Conservation (phyloP, 805 yeast genomes). For the Candida saitoana region DNA sequence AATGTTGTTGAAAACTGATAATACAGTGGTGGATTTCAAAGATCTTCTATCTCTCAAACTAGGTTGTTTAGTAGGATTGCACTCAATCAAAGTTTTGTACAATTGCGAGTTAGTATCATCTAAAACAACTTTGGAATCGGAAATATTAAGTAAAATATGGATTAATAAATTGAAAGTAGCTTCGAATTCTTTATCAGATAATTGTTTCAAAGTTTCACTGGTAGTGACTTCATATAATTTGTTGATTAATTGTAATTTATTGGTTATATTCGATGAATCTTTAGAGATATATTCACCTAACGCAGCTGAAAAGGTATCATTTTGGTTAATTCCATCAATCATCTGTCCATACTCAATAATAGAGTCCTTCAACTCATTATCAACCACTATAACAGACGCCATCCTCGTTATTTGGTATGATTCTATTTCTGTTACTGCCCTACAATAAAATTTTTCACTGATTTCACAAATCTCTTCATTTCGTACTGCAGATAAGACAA, state of each 20-base stretch:
- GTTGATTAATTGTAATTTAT: conserved; percentile 26
- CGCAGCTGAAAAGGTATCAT: conserved; percentile 20
- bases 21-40: conserved; percentile 37
- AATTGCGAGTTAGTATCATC: conserved; percentile 21
- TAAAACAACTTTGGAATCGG: conserved; percentile 22
- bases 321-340: conserved; percentile 29
- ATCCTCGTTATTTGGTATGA: conserved; percentile 14
- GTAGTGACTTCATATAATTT: conserved; percentile 25
- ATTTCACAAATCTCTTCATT: not conserved
- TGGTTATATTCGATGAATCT: conserved; percentile 20
- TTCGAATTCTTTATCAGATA: conserved; percentile 43
- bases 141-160: conserved; percentile 30
- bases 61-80: conserved; percentile 34
- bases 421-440: not conserved
- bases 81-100: conserved; percentile 24
- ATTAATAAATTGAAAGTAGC: conserved; percentile 41
- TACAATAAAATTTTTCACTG: conserved; percentile 4
- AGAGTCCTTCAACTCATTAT: conserved; percentile 39
- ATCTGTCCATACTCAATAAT: conserved; percentile 37
- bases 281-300: conserved; percentile 7
- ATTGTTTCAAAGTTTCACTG: conserved; percentile 26
- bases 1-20: conserved; percentile 37
- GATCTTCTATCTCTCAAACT: conserved; percentile 43
- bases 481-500: not conserved
- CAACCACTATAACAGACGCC: conserved; percentile 43